These are phyloP conservation scores for Monosporozyma yasuniensis DNA, from an alignment of 805 yeast genomes.

Conservation along the genomic window DNA sequence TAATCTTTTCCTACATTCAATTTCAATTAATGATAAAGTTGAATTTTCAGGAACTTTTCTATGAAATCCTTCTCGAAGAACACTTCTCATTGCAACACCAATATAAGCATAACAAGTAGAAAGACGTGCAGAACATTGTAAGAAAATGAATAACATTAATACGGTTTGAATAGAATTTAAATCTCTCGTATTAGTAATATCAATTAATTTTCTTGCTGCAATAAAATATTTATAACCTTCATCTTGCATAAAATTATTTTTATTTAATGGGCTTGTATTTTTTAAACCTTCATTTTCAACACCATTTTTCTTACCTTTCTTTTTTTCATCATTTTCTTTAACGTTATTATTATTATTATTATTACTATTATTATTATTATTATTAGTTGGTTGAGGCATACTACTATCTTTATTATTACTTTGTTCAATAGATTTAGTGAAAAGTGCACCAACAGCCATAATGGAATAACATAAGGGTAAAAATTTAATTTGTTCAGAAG, in stretches of 20 bases:
- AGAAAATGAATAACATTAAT: conserved; percentile 74
- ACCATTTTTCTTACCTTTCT: background rate
- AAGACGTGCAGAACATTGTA: conserved; percentile 77
- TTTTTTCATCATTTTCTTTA: background rate
- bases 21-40: conserved; percentile 54
- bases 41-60: conserved; percentile 47
- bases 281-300: background rate
- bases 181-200: conserved; percentile 79
- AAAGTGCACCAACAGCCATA: conserved; percentile 79
- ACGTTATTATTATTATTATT: background rate
- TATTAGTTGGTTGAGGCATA: background rate
- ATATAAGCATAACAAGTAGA: conserved; percentile 87
- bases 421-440: conserved; percentile 33
- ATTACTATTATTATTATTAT: background rate
- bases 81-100: conserved; percentile 81
- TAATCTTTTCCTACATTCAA: conserved; percentile 75
- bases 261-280: conserved; percentile 3
- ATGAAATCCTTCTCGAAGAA: conserved; percentile 78
- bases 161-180: conserved; percentile 77
- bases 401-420: background rate
- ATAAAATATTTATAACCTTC: conserved; percentile 80
- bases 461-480: conserved; percentile 76
- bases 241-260: conserved; percentile 32
- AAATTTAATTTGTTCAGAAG: conserved; percentile 70
- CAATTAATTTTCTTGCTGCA: conserved; percentile 77